Base-by-base conservation (phyloP, 129 eudicot species). In the Lonicera japonica region DNA sequence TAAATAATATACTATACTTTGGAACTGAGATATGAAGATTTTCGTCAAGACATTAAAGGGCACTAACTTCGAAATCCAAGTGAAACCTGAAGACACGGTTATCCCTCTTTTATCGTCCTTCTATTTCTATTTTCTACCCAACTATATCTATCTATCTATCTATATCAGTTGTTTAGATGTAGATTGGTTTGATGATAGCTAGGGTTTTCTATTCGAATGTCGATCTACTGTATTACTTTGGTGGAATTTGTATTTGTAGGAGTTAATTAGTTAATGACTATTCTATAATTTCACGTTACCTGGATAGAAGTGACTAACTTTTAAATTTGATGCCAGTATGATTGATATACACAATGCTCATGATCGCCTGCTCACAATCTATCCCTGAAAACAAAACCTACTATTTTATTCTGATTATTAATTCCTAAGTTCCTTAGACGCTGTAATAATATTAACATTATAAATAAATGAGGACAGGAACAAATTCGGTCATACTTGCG, bases 11-110 rank as follows among this genome's bases (percentile, higher is more conserved):
- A 40, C 14, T 15, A n/a, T 6, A 65, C 36, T 29, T 29, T 29
- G 36, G 4, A 16, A 17, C 55, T 5, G 55, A 16, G 25, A 25
- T 46, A 79, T 79, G 85, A 79, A 79, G 85, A 66, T 79, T 57
- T 65, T 60, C 40, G 75, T 79, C 25, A 79, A 79, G 71, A 74
- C 77, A 21, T 69, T 79, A 60, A 79, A 79, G 66, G 85, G 85
- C n/a, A 46, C 66, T 25, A 63, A 70, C 58, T 79, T 79, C 57
- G 80, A 74, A 41, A 67, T 79, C 64, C 77, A 74, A 70, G 85
- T 75, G 40, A 62, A 75, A 29, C 77, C 85, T 19, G 40, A 74
- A 25, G 76, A 79, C 21, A 60, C 74, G 70, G 85, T 79, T 39
- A 24, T 66, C n/a, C 16, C 16, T 21, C 56, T 12, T 3, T 60